Evolutionary conservation across 1,284 basidiomycete genomes (phyloP), one percentile per base, ranked within the genome.

Genomic region (Ustilago crameri): DNA sequence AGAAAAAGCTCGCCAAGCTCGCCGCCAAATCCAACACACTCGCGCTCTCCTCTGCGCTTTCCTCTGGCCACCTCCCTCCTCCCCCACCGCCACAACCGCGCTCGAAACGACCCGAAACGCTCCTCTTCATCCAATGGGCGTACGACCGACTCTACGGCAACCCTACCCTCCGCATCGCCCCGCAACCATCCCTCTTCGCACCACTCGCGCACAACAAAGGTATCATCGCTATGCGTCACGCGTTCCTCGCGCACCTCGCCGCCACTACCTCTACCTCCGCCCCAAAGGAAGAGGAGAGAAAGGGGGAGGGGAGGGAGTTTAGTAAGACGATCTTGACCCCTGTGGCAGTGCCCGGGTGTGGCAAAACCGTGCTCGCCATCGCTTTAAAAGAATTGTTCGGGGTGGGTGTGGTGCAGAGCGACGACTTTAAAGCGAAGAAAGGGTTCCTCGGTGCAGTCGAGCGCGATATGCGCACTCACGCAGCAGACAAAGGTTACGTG

Each of bases 331-430:
- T 98, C 55, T 88, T 99, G 54, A 87, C 94, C 0, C 94, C 96
- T 0, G 85, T 98, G 18, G 94, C 93, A 3, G 88, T 98, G 42
- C 95, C 94, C 22, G 95, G 95, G 3, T 93, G 91, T 81, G 95
- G 95, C 90, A 98, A 98, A 86, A 98, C 96, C 0, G 85, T 91
- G 0, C 86, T 98, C 10, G 88, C 91, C 0, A 85, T 96, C 5
- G 93, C 93, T 0, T 87, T 98, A 2, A 70, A 86, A 1, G 86
- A 90, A 57, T 86, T 98, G 0, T 96, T 94, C 75, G 91, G 87
- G 0, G 94, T 98, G 79, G 92, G 91, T 0, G 72, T 76, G 20
- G 63, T 66, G 0, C 95, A 98, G 82, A 93, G 91, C 77, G 96
- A 99, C 83, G 92, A 98, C 78, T 88, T 97, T 5, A 86, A 87